These are phyloP conservation scores for Bauhinia variegata DNA, from an alignment of 306 rosid species.

Conservation along the genomic window DNA sequence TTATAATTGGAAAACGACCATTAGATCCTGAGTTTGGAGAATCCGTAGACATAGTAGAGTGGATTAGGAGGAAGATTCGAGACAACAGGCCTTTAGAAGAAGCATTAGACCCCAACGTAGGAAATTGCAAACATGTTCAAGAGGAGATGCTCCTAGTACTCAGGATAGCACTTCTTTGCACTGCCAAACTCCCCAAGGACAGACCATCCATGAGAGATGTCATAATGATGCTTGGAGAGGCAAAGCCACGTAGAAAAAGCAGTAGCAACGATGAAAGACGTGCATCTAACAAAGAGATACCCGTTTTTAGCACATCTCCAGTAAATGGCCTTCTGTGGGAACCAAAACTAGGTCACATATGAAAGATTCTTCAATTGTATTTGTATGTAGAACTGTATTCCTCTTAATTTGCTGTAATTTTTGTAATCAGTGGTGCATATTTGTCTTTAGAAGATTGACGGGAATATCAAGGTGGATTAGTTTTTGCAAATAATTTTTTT, in stretches of 20 bases:
- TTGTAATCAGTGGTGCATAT: constrained; percentile 46
- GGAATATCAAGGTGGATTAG: constrained; percentile 43
- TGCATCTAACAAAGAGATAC: constrained; percentile 57
- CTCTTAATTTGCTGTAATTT: constrained; percentile 44
- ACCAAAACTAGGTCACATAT: not conserved
- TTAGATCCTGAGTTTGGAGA: constrained; percentile 81
- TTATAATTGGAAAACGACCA: constrained; percentile 79
- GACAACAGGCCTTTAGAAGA: constrained; percentile 69
- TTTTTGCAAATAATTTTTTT: constrained; percentile 39
- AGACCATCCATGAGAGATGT: constrained; percentile 98
- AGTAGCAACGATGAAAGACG: constrained; percentile 52
- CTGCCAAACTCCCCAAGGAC: constrained; percentile 84
- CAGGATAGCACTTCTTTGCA: constrained; percentile 86
- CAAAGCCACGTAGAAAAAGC: constrained; percentile 90
- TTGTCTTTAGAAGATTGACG: constrained; percentile 29
- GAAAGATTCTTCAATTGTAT: too few species aligned
- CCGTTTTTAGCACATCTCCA: constrained; percentile 62
- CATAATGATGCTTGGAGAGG: constrained; percentile 92
- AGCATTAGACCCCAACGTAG: constrained; percentile 76
- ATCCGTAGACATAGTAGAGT: constrained; percentile 77
- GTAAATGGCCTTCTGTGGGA: constrained; percentile 66
- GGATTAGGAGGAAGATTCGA: constrained; percentile 74
- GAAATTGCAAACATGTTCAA: constrained; percentile 76
- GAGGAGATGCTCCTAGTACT: constrained; percentile 95
- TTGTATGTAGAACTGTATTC: constrained; percentile 31